Percentiles rank a stretch among this genome's conserved stretches.
Conservation (phyloP, 2,329 filamentous ascomycete genomes). For the Microdochium paspali region DNA sequence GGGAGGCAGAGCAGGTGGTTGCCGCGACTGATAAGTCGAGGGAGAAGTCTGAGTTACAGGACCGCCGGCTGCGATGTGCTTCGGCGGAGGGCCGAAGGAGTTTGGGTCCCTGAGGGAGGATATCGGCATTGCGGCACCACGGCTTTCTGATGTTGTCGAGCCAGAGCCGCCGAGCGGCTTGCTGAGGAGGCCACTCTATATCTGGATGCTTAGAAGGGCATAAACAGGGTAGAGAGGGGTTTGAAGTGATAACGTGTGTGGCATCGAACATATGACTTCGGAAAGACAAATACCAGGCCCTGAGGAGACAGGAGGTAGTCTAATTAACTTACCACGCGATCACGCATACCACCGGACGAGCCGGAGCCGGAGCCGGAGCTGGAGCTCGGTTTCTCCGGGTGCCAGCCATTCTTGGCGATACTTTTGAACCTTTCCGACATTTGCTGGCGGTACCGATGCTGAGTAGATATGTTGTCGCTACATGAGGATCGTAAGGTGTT, state of each 20-base stretch:
- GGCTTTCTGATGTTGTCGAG: constrained; percentile 12
- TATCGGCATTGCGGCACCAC: constrained; percentile 47
- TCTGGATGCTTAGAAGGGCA: background rate
- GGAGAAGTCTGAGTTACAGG: constrained; percentile 18
- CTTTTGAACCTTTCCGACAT: constrained; percentile 37
- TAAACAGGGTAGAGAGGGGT: background rate
- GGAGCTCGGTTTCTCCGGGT: constrained; percentile 26
- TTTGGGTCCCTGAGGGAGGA: constrained; percentile 64
- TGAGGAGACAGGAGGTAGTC: no score
- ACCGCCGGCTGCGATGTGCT: constrained; percentile 30
- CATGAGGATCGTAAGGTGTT: no score
- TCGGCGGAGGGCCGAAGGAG: constrained; percentile 75
- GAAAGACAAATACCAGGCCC: background rate
- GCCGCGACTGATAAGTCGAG: constrained; percentile 28
- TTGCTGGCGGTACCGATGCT: background rate
- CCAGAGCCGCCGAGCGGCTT: constrained; percentile 7
- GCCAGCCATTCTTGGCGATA: constrained; percentile 42
- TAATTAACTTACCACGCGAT: constrained; percentile 33
- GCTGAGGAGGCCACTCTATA: constrained; percentile 6
- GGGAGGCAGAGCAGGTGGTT: constrained; percentile 20
- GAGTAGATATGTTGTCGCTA: background rate
- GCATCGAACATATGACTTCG: no score
- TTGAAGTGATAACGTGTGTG: no score
- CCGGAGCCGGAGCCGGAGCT: background rate
- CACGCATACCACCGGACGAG: constrained; percentile 21